phyloP scores from a whole-genome alignment of 2,329 filamentous ascomycete species.

The Nemania abortiva region DNA sequence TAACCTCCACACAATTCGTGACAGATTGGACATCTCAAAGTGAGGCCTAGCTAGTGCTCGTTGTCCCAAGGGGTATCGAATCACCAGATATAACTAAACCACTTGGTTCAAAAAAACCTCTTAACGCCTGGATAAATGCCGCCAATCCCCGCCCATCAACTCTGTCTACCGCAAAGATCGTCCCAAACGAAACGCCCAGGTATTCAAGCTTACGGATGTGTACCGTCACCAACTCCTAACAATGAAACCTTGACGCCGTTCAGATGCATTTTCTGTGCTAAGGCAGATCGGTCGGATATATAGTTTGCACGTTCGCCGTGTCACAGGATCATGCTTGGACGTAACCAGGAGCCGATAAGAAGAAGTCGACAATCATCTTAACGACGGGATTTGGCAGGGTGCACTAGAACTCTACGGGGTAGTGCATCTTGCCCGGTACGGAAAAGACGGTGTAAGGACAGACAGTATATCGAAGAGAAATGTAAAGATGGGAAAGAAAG shows the following conservation, averaged over 20 bases:
- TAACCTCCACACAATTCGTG: neutral
- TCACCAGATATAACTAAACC: slow-evolving; percentile 41
- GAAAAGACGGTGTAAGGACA: slow-evolving; percentile 16
- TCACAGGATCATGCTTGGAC: slow-evolving; percentile 40
- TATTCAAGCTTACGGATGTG: slow-evolving; percentile 27
- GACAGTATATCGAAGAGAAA: slow-evolving; percentile 28
- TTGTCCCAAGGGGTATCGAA: slow-evolving; percentile 44
- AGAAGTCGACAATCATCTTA: slow-evolving; percentile 32
- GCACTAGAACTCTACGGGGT: slow-evolving; percentile 29
- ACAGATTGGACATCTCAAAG: slow-evolving; percentile 7
- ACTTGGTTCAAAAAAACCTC: slow-evolving; percentile 48
- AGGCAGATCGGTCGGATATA: slow-evolving; percentile 39
- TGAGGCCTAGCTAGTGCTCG: slow-evolving; percentile 8
- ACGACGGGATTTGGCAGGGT: slow-evolving; percentile 10
- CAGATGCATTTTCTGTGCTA: slow-evolving; percentile 20
- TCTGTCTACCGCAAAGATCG: slow-evolving; percentile 25
- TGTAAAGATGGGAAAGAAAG: slow-evolving; percentile 41
- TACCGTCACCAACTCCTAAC: slow-evolving; percentile 26
- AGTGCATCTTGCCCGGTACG: slow-evolving; percentile 31
- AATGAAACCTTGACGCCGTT: slow-evolving; percentile 23
- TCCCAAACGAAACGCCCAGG: slow-evolving; percentile 25
- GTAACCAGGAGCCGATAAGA: slow-evolving; percentile 39
- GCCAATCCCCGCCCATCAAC: slow-evolving; percentile 28
- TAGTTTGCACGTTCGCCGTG: slow-evolving; percentile 35
- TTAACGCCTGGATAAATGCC: slow-evolving; percentile 38